These are phyloP conservation scores for Penicillium sp. DNA, from an alignment of 2,329 filamentous ascomycete species.

Conservation along the genomic window DNA sequence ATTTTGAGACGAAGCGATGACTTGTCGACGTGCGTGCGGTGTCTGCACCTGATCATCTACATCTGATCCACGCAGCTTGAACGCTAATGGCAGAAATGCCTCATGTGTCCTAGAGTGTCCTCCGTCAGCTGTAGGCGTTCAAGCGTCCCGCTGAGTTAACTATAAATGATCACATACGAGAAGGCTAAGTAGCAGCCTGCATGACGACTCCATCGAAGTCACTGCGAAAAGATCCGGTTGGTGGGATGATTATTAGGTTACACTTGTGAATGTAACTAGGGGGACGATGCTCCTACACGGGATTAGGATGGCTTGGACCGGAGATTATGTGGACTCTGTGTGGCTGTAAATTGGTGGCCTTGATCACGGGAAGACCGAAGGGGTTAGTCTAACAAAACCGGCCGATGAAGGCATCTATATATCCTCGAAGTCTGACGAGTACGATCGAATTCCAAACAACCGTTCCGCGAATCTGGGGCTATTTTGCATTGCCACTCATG, in stretches of 20 bases:
- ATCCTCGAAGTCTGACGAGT: not conserved
- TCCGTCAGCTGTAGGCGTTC: not conserved
- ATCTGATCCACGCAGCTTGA: not conserved
- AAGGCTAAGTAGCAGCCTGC: not conserved
- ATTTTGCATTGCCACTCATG: not conserved
- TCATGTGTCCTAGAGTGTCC: not conserved
- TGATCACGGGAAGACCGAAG: not conserved
- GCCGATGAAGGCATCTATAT: not conserved
- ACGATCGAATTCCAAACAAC: not conserved
- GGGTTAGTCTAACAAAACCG: not conserved
- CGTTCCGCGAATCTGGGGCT: too few species aligned
- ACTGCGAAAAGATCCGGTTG: conserved; percentile 3
- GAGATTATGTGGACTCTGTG: not conserved
- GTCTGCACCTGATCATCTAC: not conserved
- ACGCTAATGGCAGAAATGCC: not conserved
- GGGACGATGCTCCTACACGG: not conserved
- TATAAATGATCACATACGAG: not conserved
- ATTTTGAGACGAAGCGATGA: not conserved
- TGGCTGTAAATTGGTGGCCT: not conserved
- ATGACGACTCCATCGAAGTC: not conserved
- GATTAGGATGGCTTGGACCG: not conserved
- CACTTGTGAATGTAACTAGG: not conserved
- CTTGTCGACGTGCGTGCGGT: not conserved
- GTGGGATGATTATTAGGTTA: not conserved
- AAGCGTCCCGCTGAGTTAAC: not conserved